Evolutionary conservation across 331 rosid species (phyloP).

Genomic region (Saraca asoca): DNA sequence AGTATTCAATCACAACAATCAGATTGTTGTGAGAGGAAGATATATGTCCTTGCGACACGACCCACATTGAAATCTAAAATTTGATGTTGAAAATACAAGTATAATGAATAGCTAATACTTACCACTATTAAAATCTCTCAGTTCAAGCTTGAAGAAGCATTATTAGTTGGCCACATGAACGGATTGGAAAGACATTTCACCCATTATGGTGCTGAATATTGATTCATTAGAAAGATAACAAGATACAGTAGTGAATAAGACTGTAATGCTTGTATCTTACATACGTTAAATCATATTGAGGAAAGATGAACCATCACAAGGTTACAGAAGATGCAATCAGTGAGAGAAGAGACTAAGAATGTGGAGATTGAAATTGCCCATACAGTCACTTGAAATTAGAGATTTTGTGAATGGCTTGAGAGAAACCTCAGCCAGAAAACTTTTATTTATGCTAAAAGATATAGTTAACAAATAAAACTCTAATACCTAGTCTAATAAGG

Average conservation of each 20-base stretch:
- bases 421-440: too few relatives aligned
- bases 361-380: too few relatives aligned
- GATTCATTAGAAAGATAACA: neutral
- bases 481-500: too few relatives aligned
- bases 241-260: neutral
- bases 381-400: too few relatives aligned
- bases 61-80: neutral
- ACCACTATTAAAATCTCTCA: neutral
- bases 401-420: too few relatives aligned
- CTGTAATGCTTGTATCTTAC: constrained; percentile 4
- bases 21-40: constrained; percentile 1
- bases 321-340: neutral
- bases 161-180: neutral
- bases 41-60: neutral
- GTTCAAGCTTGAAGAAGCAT: neutral
- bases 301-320: constrained; percentile 5
- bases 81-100: neutral
- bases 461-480: too few relatives aligned
- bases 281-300: neutral
- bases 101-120: neutral
- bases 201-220: neutral
- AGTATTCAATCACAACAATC: neutral
- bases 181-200: constrained; percentile 5
- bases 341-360: too few relatives aligned
- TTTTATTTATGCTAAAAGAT: too few relatives aligned